Conservation (phyloP, 805 yeast genomes). For the Suhomyces emberorum region DNA sequence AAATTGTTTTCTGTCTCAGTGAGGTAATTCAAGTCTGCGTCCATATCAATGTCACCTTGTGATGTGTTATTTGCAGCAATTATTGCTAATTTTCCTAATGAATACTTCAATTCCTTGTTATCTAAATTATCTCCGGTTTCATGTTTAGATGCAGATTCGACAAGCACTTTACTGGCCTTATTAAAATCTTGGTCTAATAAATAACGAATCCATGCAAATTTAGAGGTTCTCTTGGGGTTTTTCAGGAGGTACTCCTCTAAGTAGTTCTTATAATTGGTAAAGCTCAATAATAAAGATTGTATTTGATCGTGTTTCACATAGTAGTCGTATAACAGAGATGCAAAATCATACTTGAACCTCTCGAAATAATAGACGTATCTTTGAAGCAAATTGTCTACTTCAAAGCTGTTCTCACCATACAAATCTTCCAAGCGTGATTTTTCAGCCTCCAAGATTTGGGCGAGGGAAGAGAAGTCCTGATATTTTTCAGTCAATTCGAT, state of each 20-base stretch:
- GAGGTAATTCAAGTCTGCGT: slow-evolving; percentile 17
- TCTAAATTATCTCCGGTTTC: slow-evolving; percentile 38
- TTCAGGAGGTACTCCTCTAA: slow-evolving; percentile 52
- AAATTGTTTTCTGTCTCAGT: slow-evolving; percentile 50
- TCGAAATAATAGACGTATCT: slow-evolving; percentile 52
- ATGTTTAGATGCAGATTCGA: slow-evolving; percentile 35
- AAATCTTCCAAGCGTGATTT: slow-evolving; percentile 18
- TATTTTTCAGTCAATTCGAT: slow-evolving; percentile 62
- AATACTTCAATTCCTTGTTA: slow-evolving; percentile 55
- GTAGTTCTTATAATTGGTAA: slow-evolving; percentile 48
- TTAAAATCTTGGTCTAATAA: slow-evolving; percentile 49
- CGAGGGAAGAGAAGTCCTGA: slow-evolving; percentile 62
- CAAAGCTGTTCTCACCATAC: slow-evolving; percentile 14
- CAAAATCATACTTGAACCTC: slow-evolving; percentile 66
- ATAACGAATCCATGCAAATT: slow-evolving; percentile 72
- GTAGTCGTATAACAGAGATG: slow-evolving; percentile 56
- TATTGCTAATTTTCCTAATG: slow-evolving; percentile 68
- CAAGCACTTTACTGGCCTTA: slow-evolving; percentile 49
- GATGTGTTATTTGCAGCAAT: slow-evolving; percentile 38
- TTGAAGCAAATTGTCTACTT: slow-evolving; percentile 14
- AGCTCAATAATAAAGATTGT: slow-evolving; percentile 52
- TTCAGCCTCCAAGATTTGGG: slow-evolving; percentile 43
- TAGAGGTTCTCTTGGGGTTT: slow-evolving; percentile 39
- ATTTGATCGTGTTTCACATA: slow-evolving; percentile 53
- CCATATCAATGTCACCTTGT: background rate